Evolutionary conservation across 257 asterid species (phyloP), one percentile per base, ranked within the genome.

Genomic region (Rubia yunnanensis): DNA sequence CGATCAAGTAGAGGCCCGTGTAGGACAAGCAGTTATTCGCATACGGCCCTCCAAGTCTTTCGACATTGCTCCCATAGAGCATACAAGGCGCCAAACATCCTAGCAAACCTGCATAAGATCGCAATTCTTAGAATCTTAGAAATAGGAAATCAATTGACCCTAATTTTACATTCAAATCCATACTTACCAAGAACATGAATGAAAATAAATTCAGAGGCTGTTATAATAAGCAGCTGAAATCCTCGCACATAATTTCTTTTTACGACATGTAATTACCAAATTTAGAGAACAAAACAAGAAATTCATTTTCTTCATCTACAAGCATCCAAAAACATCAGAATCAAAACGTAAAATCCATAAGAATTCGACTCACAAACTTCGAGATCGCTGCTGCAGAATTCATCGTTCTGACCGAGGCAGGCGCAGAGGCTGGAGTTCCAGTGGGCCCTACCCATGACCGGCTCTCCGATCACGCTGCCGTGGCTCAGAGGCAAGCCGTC

Each of bases 21-120:
- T 94, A 94, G 18, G 92, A 89, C 84, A 89, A 67, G 74, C 99
- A 94, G 82, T 94, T 97, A 77, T 82, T 84, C 14, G 89, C 65
- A 63, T 90, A 94, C 52, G 88, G 71, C 49, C 90, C 90, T 15
- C 86, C 91, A 69, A 94, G 84, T 70, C 99, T 86, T 80, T 94
- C 99, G 0, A 71, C 94, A 72, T 80, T 94, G 84, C 84, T 77
- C 70, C 96, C 99, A 60, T 89, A 86, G 46, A 90, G 97, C 79
- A 94, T 90, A 71, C 99, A 94, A 44, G 99, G 99, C 22, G 88
- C 95, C 44, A 85, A 60, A 60, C 90, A 80, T 64, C 99, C 99
- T 65, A 94, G 69, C 78, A 94, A 70, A 72, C 99, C 99, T 94
- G 85, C 70, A 71, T 76, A 63, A 22, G 34, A 35, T 67, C 64